phyloP scores from a whole-genome alignment of 192 early-diverging fungal species.

The Geranomyces variabilis region DNA sequence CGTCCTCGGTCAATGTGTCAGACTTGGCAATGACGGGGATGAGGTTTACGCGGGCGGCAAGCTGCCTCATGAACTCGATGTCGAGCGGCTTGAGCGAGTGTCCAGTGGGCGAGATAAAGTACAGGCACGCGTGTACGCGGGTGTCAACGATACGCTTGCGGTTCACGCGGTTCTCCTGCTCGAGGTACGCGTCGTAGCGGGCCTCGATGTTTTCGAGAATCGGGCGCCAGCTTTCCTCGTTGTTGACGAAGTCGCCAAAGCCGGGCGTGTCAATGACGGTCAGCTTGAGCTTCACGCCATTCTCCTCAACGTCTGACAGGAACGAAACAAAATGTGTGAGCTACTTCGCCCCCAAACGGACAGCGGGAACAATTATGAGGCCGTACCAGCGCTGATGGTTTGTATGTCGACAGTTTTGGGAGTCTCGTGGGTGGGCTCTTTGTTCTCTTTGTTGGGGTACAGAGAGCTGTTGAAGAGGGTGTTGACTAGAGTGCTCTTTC shows the following conservation, averaged over 20 bases:
- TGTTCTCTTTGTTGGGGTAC: slow-evolving; percentile 83
- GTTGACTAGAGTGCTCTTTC: slow-evolving; percentile 68
- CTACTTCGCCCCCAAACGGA: not conserved
- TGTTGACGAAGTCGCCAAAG: slow-evolving; percentile 69
- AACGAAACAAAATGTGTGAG: not conserved
- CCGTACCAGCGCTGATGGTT: slow-evolving; percentile 52
- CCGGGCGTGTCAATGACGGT: slow-evolving; percentile 98
- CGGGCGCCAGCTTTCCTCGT: slow-evolving; percentile 80
- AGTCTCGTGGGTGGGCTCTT: slow-evolving; percentile 69
- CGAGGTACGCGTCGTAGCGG: slow-evolving; percentile 91
- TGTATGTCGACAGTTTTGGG: slow-evolving; percentile 66
- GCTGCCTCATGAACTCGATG: slow-evolving; percentile 95
- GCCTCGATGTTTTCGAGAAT: slow-evolving; percentile 94
- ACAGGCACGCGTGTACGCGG: slow-evolving; percentile 92
- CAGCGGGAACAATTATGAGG: not conserved
- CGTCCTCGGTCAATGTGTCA: slow-evolving; percentile 95
- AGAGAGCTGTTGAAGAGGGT: slow-evolving; percentile 71
- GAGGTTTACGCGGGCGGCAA: slow-evolving; percentile 93
- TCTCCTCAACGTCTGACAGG: slow-evolving; percentile 82
- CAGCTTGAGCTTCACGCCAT: slow-evolving; percentile 94
- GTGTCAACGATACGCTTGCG: slow-evolving; percentile 61
- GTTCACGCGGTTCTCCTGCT: slow-evolving; percentile 76
- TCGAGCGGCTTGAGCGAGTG: slow-evolving; percentile 90
- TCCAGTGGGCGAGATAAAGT: slow-evolving; percentile 98
- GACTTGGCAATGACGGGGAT: slow-evolving; percentile 99